phyloP scores from a whole-genome alignment of 805 yeast species.

The Millerozyma acaciae region DNA sequence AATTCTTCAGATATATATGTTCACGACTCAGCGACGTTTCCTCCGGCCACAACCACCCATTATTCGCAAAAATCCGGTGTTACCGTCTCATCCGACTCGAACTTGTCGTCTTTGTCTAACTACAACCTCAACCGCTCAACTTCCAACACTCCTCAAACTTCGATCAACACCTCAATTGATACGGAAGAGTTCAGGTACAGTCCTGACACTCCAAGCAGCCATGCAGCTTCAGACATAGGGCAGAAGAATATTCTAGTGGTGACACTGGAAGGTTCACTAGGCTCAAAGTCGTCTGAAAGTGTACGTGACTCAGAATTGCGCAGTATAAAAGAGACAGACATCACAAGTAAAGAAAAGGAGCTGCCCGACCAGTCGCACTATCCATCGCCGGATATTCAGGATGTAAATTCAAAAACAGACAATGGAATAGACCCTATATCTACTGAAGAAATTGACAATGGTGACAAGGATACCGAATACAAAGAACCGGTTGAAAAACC shows the following conservation, averaged over 20 bases:
- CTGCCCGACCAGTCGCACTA: background rate
- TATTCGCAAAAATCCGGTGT: too few species aligned
- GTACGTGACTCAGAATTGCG: background rate
- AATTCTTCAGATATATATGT: background rate
- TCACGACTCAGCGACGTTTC: background rate
- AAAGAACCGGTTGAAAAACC: background rate
- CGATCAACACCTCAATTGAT: constrained; percentile 15
- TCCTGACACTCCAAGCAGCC: background rate
- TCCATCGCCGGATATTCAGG: background rate
- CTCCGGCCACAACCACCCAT: background rate
- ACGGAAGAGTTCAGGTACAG: background rate
- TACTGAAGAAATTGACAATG: background rate
- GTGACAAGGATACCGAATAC: background rate
- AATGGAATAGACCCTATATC: background rate
- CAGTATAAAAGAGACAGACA: constrained; percentile 1
- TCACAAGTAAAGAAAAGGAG: background rate
- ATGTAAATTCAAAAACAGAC: background rate
- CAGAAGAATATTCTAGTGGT: too few species aligned
- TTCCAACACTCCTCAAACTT: constrained; percentile 31
- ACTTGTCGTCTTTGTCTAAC: constrained; percentile 20
- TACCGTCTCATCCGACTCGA: constrained; percentile 14
- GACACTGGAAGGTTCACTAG: background rate
- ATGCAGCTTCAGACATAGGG: background rate
- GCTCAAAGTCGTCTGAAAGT: constrained; percentile 1
- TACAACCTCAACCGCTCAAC: constrained; percentile 19